Evolutionary conservation across 2,329 filamentous ascomycete genomes (phyloP), one percentile per base, ranked within the genome.

Genomic region (Microsporum ferrugineum): DNA sequence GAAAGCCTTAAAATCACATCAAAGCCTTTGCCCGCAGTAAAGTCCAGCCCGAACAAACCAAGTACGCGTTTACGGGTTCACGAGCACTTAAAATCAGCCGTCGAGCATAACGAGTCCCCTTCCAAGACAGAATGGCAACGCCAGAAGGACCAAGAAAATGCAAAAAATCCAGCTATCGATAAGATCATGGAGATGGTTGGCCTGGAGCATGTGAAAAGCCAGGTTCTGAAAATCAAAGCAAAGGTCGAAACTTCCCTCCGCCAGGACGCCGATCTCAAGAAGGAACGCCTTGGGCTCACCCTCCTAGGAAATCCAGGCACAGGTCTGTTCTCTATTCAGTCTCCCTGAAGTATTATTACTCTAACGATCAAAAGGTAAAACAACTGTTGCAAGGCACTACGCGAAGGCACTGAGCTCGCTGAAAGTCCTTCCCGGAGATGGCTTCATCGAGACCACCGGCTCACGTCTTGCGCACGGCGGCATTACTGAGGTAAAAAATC

Each of bases 281-380:
- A 75, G 0, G 84, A 89, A 63, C 76, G 88, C 0, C 84, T 87
- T 58, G 82, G 85, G 5, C 79, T 81, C 0, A 79, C 80, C 0
- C 71, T 91, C 2, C 72, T 91, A 0, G 88, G 88, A 0, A 91
- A 91, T 66, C 88, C 88, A 0, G 88, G 88, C 2, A 91, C 88
- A 61, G 87, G 86, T 82, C 72, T 69, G 73, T 60, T 14, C 41
- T 3, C 7, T 12, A 33, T 14, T 17, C 29, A 29, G 31, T 34
- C 43, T 4, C 39, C 8, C 45, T 47, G 36, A 29, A 67, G 8
- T 56, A 33, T 31, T 34, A 36, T 53, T 33, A 47, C 59, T 68
- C 36, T 67, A 45, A 41, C 39, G 53, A 2, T 17, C 6, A 10
- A 23, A 39, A 79, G 82, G 84, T 0, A 91, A 91, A 75, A 92